These are phyloP conservation scores for Myxozyma mucilagina DNA, from an alignment of 805 yeast genomes.

Conservation along the genomic window DNA sequence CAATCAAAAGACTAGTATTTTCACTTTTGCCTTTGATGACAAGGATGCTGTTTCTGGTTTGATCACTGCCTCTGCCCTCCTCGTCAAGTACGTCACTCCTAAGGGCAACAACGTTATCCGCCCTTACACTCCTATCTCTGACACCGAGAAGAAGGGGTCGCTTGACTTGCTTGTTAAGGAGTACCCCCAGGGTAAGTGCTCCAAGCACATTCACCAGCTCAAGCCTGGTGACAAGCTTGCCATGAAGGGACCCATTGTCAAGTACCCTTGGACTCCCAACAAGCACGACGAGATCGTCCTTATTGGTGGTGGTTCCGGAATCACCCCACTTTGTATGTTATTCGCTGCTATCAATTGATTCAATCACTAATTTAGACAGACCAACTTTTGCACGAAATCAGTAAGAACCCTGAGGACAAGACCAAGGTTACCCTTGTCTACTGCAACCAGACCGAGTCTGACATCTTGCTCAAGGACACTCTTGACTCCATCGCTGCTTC, in stretches of 20 bases:
- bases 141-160: constrained; percentile 65
- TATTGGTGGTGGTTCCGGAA: constrained; percentile 96
- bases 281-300: constrained; percentile 75
- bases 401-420: constrained; percentile 79
- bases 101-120: constrained; percentile 83
- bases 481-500: constrained; percentile 64
- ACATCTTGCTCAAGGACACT: constrained; percentile 76
- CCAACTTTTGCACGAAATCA: constrained; percentile 76
- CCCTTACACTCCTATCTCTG: constrained; percentile 79
- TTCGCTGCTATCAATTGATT: not conserved
- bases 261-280: constrained; percentile 90
- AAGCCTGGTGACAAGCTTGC: constrained; percentile 78
- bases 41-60: constrained; percentile 31
- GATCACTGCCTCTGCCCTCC: constrained; percentile 66
- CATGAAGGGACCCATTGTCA: constrained; percentile 90
- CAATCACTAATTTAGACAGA: not conserved
- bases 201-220: constrained; percentile 67
- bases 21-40: constrained; percentile 34
- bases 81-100: constrained; percentile 73
- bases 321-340: constrained; percentile 67
- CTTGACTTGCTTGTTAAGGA: constrained; percentile 80
- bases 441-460: constrained; percentile 76
- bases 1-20: constrained; percentile 25
- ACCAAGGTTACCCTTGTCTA: constrained; percentile 82
- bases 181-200: constrained; percentile 83